Conservation (phyloP, 2,329 filamentous ascomycete genomes). For the Cladophialophora psammophila region DNA sequence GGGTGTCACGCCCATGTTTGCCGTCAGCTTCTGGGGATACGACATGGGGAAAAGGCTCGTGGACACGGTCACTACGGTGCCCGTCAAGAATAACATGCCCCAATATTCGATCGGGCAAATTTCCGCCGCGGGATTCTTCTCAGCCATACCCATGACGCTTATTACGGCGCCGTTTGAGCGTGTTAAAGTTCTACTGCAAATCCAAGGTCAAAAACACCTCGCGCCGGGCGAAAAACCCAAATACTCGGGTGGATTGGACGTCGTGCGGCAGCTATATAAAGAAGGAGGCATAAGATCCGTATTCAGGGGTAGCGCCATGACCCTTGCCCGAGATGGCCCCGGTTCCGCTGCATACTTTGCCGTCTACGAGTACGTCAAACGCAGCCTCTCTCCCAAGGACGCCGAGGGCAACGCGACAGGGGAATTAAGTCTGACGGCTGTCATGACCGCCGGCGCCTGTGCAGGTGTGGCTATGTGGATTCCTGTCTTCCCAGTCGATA, state of each 20-base stretch:
- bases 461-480: conserved; percentile 99
- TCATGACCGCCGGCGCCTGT: conserved; percentile 85
- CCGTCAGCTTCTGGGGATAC: conserved; percentile 81
- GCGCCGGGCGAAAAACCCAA: conserved; percentile 90
- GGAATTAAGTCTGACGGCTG: conserved; percentile 78
- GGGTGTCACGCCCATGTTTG: conserved; percentile 96
- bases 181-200: conserved; percentile 97
- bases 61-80: conserved; percentile 67
- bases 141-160: conserved; percentile 93
- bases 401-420: conserved; percentile 75
- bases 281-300: conserved; percentile 90
- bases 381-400: conserved; percentile 81
- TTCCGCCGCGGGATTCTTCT: conserved; percentile 94
- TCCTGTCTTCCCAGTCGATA: conserved; percentile 96
- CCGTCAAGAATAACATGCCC: conserved; percentile 65
- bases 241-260: conserved; percentile 86
- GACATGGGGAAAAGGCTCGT: conserved; percentile 94
- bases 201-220: conserved; percentile 88
- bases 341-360: conserved; percentile 96
- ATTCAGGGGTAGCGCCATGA: conserved; percentile 89
- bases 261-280: conserved; percentile 90
- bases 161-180: conserved; percentile 99
- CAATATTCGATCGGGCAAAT: conserved; percentile 85
- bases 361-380: conserved; percentile 95
- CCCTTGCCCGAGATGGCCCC: conserved; percentile 89